Conservation (phyloP, 2,329 filamentous ascomycete species). For the Bipolaris oryzae region DNA sequence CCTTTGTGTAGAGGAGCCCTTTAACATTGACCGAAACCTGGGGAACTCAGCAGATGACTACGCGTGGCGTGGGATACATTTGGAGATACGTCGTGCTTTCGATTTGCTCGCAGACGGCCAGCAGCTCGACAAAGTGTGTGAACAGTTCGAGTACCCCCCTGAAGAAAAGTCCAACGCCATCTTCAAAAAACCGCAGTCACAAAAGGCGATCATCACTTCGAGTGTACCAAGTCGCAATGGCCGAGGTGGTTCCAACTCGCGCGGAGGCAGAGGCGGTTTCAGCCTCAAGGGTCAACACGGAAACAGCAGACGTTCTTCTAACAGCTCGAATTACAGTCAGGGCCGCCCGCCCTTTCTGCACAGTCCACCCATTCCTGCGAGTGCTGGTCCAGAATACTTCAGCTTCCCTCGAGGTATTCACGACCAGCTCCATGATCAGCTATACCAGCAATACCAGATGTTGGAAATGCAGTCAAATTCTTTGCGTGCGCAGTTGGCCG, state of each 20-base stretch:
- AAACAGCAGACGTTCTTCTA: conserved; percentile 61
- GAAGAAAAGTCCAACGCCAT: conserved; percentile 66
- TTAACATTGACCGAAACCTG: conserved; percentile 86
- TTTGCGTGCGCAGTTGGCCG: conserved; percentile 44
- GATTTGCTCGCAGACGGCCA: conserved; percentile 74
- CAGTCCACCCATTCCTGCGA: conserved; percentile 50
- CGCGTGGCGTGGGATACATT: conserved; percentile 87
- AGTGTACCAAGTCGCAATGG: conserved; percentile 57
- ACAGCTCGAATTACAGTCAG: conserved; percentile 57
- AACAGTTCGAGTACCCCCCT: conserved; percentile 85
- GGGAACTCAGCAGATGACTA: conserved; percentile 97
- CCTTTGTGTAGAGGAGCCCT: conserved; percentile 94
- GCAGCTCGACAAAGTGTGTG: conserved; percentile 82
- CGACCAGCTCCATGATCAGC: conserved; percentile 55
- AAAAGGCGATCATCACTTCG: conserved; percentile 61
- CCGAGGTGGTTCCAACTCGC: conserved; percentile 52
- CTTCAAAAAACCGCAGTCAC: conserved; percentile 60
- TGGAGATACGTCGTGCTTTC: conserved; percentile 88
- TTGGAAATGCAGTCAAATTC: conserved; percentile 51
- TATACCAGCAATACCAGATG: conserved; percentile 58
- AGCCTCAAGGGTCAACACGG: conserved; percentile 55
- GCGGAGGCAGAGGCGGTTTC: conserved; percentile 55
- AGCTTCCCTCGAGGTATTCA: conserved; percentile 47
- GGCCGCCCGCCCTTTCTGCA: conserved; percentile 48
- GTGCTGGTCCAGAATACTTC: conserved; percentile 53